phyloP scores from a whole-genome alignment of 495 filamentous ascomycete species.

The Cryomyces minteri region DNA sequence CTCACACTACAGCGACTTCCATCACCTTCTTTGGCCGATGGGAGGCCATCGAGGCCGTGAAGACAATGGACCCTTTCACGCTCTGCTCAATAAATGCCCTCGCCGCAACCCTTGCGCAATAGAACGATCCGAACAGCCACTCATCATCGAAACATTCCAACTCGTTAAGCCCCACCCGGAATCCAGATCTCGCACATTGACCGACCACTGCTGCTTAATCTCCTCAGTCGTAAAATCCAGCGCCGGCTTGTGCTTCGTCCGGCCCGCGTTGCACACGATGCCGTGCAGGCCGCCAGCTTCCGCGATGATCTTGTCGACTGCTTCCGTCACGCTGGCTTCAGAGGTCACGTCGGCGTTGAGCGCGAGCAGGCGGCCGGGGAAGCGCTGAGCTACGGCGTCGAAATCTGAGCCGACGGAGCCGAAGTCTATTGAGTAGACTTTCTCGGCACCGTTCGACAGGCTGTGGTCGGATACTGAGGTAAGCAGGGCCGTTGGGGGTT shows the following conservation, averaged over 20 bases:
- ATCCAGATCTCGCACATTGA: conserved; percentile 4
- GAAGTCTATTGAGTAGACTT: conserved; percentile 5
- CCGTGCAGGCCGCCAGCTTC: conserved; percentile 4
- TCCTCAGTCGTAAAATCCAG: conserved; percentile 10
- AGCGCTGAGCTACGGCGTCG: conserved; percentile 1
- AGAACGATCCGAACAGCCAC: conserved; percentile 5
- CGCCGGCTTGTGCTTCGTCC: conserved; percentile 10
- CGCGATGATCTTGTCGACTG: conserved; percentile 3
- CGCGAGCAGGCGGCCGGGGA: conserved; percentile 1
- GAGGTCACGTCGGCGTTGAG: conserved; percentile 6
- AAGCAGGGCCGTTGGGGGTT: too few relatives aligned
- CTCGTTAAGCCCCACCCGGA: neutral
- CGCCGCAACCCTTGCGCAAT: conserved; percentile 7
- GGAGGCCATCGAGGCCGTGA: conserved; percentile 7
- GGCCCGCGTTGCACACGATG: conserved; percentile 4
- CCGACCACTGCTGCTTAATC: conserved; percentile 6
- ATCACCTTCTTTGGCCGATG: conserved; percentile 5
- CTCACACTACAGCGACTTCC: too few relatives aligned
- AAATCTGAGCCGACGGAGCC: conserved; percentile 5
- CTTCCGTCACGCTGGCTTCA: conserved; percentile 3
- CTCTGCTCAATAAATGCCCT: conserved; percentile 7
- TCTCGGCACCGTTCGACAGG: conserved; percentile 4
- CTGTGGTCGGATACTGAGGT: too few relatives aligned
- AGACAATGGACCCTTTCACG: conserved; percentile 6
- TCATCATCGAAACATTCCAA: neutral